A percentile compares a stretch with the other conserved stretches of the same genome.
Conservation (phyloP, 257 asterid genomes). For the Henckelia pumila region DNA sequence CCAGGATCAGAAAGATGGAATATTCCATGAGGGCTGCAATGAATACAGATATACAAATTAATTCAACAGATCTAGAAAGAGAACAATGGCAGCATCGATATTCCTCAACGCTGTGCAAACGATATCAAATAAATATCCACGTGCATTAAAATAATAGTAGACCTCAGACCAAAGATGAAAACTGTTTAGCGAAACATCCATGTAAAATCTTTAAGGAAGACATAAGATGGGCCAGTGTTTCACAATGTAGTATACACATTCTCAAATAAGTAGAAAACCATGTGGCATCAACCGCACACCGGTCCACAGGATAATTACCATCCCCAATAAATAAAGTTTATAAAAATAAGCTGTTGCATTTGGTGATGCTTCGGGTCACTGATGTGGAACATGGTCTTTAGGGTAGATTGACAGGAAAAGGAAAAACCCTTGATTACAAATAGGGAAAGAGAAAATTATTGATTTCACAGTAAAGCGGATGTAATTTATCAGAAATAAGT, state of each 20-base stretch:
- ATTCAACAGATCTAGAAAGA: neutral
- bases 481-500: neutral
- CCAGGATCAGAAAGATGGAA: conserved; percentile 93
- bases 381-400: neutral
- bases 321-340: neutral
- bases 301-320: neutral
- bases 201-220: neutral
- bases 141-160: neutral
- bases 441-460: neutral
- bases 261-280: neutral
- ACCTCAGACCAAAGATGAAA: neutral
- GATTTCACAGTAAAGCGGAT: neutral
- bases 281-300: neutral
- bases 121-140: neutral
- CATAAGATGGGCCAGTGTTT: neutral
- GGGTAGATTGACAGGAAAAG: neutral
- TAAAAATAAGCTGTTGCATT: neutral
- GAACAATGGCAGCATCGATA: neutral
- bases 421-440: neutral
- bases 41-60: neutral
- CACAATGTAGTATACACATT: neutral
- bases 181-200: no score
- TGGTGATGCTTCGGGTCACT: conserved; percentile 6
- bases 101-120: neutral
- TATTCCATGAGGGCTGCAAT: conserved; percentile 88